Percentiles rank a stretch among this genome's conserved stretches.
These are phyloP conservation scores for Trypanosoma platydactyli DNA, from an alignment of 208 protist species.

Conservation along the genomic window DNA sequence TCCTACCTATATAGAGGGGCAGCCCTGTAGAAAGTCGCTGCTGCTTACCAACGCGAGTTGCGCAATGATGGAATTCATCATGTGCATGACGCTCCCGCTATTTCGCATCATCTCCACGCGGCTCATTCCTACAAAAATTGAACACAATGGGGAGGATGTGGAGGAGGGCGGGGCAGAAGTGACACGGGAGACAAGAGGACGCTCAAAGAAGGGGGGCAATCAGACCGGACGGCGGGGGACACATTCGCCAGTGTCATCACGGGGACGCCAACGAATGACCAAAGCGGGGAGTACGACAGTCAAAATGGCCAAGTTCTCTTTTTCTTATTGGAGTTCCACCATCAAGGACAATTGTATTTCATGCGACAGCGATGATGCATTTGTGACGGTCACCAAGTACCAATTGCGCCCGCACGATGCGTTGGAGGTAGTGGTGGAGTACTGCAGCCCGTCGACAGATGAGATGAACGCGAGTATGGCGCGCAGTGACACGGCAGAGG, in stretches of 20 bases:
- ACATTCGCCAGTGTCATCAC: slow-evolving; percentile 21
- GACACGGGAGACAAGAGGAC: slow-evolving; percentile 6
- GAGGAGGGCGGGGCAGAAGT: slow-evolving; percentile 40
- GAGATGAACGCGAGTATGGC: slow-evolving; percentile 11
- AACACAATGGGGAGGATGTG: slow-evolving; percentile 35
- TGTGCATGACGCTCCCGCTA: slow-evolving; percentile 33
- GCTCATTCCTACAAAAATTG: slow-evolving; percentile 38
- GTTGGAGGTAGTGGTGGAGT: slow-evolving; percentile 44
- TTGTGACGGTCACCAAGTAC: slow-evolving; percentile 37
- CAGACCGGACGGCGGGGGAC: slow-evolving; percentile 25
- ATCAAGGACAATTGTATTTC: neutral
- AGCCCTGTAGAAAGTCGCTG: slow-evolving; percentile 55
- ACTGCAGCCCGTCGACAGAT: slow-evolving; percentile 6
- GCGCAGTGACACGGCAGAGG: slow-evolving; percentile 21
- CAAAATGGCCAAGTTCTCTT: neutral
- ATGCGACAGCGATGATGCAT: slow-evolving; percentile 1
- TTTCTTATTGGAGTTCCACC: too few species aligned
- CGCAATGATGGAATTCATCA: slow-evolving; percentile 64
- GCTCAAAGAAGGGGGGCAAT: slow-evolving; percentile 38
- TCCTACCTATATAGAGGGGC: slow-evolving; percentile 30
- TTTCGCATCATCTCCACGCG: slow-evolving; percentile 30
- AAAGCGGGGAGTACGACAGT: slow-evolving; percentile 1
- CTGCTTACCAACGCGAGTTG: slow-evolving; percentile 80
- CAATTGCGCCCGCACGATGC: slow-evolving; percentile 57
- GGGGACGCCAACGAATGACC: neutral